Evolutionary conservation across 2,329 filamentous ascomycete species (phyloP).

Genomic region (Fusarium aywerte): DNA sequence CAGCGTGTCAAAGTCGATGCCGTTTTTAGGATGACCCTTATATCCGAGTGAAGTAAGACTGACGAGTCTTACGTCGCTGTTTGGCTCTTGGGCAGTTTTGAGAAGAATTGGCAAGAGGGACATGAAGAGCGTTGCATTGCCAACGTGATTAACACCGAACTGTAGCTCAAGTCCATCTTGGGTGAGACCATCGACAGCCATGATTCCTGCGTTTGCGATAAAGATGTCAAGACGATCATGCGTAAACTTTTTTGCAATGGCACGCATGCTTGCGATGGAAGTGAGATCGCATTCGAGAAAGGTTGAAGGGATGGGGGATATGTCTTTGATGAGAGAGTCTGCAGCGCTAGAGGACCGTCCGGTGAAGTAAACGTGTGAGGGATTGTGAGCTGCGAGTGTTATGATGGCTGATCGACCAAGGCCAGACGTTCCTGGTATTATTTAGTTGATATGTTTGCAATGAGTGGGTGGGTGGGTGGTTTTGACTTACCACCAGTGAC

Average conservation of each 20-base stretch:
- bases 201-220: conserved; percentile 54
- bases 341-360: conserved; percentile 59
- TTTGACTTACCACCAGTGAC: conserved; percentile 60
- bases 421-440: conserved; percentile 50
- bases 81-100: conserved; percentile 24
- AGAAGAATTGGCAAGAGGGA: conserved; percentile 48
- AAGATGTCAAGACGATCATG: conserved; percentile 56
- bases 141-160: conserved; percentile 52
- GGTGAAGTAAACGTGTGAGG: conserved; percentile 65
- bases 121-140: conserved; percentile 49
- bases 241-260: conserved; percentile 56
- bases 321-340: conserved; percentile 56
- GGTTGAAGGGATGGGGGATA: conserved; percentile 42
- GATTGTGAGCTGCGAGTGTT: conserved; percentile 54
- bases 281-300: conserved; percentile 60
- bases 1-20: conserved; percentile 47
- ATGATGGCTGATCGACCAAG: conserved; percentile 45
- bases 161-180: conserved; percentile 52
- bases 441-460: neutral
- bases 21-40: conserved; percentile 40
- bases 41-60: conserved; percentile 47
- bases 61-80: conserved; percentile 41
- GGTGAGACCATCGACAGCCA: conserved; percentile 45
- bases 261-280: conserved; percentile 60
- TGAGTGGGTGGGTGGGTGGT: neutral